A percentile compares a stretch with the other conserved stretches of the same genome.
Evolutionary conservation across 768 basidiomycete species (phyloP).

Genomic region (Porpolomopsis calyptriformis): DNA sequence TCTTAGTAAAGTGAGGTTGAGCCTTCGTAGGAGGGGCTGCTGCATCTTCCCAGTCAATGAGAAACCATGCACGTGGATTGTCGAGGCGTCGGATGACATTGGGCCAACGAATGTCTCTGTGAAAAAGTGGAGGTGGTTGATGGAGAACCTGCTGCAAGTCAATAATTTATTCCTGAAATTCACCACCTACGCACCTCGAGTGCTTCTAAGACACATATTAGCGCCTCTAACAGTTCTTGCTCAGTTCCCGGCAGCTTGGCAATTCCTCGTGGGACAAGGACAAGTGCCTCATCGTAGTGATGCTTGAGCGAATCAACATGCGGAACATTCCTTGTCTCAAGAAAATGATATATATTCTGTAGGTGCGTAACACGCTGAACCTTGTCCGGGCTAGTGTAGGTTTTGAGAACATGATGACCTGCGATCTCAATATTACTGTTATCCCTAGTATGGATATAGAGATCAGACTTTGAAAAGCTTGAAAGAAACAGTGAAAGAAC

Average conservation of each 20-base stretch:
- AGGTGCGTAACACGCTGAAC: conserved; percentile 6
- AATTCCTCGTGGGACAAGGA: conserved; percentile 12
- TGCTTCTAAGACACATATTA: conserved; percentile 14
- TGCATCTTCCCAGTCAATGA: no score
- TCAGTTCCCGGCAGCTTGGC: conserved; percentile 3
- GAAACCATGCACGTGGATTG: no score
- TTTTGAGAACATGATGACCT: conserved; percentile 8
- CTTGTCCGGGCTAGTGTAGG: conserved; percentile 8
- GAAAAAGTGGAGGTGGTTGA: conserved; percentile 8
- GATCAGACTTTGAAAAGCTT: background rate
- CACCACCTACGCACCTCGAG: conserved; percentile 10
- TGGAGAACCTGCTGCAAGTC: background rate
- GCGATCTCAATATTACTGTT: conserved; percentile 7
- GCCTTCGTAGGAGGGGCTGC: background rate
- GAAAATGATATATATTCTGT: conserved; percentile 9
- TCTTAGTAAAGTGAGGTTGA: background rate
- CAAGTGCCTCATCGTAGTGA: background rate
- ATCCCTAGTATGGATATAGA: background rate
- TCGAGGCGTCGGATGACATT: no score
- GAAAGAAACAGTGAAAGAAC: conserved; percentile 1
- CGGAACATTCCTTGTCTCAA: conserved; percentile 11
- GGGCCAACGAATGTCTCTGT: conserved; percentile 21
- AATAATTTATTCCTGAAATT: background rate
- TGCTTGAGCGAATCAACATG: conserved; percentile 7
- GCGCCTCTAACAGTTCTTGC: conserved; percentile 8